Base-by-base conservation (phyloP, 1,284 basidiomycete species). In the Takashimella koratensis region DNA sequence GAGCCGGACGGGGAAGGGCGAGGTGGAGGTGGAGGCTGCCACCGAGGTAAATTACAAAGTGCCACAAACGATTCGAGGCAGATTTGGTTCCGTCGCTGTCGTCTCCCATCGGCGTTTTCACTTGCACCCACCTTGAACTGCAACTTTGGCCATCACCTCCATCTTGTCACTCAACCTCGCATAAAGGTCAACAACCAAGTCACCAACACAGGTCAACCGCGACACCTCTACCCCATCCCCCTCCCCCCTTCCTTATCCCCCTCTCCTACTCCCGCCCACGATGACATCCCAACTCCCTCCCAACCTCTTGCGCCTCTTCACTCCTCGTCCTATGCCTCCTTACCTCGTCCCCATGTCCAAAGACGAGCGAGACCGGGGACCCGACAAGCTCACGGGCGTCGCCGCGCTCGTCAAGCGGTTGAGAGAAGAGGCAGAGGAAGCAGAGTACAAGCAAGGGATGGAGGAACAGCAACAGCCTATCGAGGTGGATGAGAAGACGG, bases 231-330 rank as follows among this genome's bases (percentile, higher is more conserved):
- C 30, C 16, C 30, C 16, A 8, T 36, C 16, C 16, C 30, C 30
- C 8, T 36, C 30, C 42, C 20, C 42, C 20, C 19, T 43, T 22
- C 42, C 30, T 16, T 16, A 8, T 16, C 8, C 16, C 30, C 30
- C 30, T 16, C 30, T 36, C 16, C 30, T 36, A 8, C 16, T 16
- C 8, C 30, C 30, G 16, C 43, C 5, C 50, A 61, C 46, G 39
- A 79, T 79, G 76, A 92, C 90, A 6, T 87, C 92, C 76, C 81
- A 94, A 40, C 82, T 97, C 43, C 93, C 93, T 5, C 90, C 91
- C 8, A 95, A 96, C 75, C 84, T 97, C 48, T 84, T 96, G 73
- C 90, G 92, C 75, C 86, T 97, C 62, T 97, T 97, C 72, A 87
- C 91, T 0, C 92, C 93, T 13, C 85, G 93, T 16, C 89, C 92